phyloP scores from a whole-genome alignment of 805 yeast species.

The Cyberlindnera xishuangbannaensis region DNA sequence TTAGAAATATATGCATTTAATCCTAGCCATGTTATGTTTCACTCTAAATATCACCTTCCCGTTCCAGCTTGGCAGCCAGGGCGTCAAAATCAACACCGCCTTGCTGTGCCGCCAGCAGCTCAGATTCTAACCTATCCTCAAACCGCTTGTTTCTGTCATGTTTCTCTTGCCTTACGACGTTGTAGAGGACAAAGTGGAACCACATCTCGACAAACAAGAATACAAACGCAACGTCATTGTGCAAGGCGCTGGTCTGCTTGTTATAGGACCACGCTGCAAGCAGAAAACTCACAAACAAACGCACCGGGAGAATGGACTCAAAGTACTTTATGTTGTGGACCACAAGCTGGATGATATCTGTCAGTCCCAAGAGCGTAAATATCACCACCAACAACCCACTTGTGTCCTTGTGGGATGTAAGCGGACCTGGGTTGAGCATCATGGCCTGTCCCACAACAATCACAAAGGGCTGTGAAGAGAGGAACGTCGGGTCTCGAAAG shows the following conservation, averaged over 20 bases:
- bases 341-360: slow-evolving; percentile 56
- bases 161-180: slow-evolving; percentile 53
- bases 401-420: not conserved
- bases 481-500: slow-evolving; percentile 39
- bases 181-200: slow-evolving; percentile 58
- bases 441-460: slow-evolving; percentile 55
- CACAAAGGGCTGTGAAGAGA: slow-evolving; percentile 41
- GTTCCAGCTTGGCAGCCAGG: slow-evolving; percentile 12
- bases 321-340: slow-evolving; percentile 42
- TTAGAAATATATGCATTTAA: no score
- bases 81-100: slow-evolving; percentile 15
- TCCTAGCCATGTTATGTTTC: no score
- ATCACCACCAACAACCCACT: slow-evolving; percentile 30
- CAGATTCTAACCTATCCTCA: slow-evolving; percentile 27
- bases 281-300: slow-evolving; percentile 45
- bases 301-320: slow-evolving; percentile 53
- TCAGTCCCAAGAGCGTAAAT: slow-evolving; percentile 37
- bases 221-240: slow-evolving; percentile 57
- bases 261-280: slow-evolving; percentile 46
- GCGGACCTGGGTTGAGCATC: slow-evolving; percentile 4
- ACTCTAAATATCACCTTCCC: slow-evolving; percentile 10
- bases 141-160: slow-evolving; percentile 41
- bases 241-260: slow-evolving; percentile 36
- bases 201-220: slow-evolving; percentile 60
- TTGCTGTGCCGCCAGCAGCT: slow-evolving; percentile 16